phyloP scores from a whole-genome alignment of 805 yeast species.

The Wickerhamomyces queroliae region DNA sequence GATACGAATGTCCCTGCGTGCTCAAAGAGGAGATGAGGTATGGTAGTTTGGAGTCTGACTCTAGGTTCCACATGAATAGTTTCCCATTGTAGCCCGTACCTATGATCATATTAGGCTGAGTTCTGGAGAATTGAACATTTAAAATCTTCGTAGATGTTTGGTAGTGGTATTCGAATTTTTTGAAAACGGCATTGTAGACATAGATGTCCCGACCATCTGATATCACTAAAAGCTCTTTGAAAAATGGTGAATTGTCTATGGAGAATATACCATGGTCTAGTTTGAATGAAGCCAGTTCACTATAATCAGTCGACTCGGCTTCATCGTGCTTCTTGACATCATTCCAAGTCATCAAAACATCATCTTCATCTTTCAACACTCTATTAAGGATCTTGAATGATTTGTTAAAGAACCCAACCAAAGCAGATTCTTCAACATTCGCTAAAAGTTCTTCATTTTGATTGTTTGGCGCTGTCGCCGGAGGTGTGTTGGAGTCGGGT shows the following conservation, averaged over 20 bases:
- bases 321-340: conserved; percentile 7
- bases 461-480: too few relatives aligned
- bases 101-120: conserved; percentile 33
- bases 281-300: conserved; percentile 2
- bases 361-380: conserved; percentile 21
- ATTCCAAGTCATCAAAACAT: conserved; percentile 15
- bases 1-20: conserved; percentile 18
- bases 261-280: conserved; percentile 11
- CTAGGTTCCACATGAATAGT: conserved; percentile 42
- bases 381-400: conserved; percentile 21
- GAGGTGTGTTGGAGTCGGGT: too few relatives aligned
- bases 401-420: conserved; percentile 14
- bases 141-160: conserved; percentile 35
- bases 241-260: conserved; percentile 13
- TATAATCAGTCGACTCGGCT: conserved; percentile 7
- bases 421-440: conserved; percentile 5
- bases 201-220: conserved; percentile 11
- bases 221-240: conserved; percentile 14
- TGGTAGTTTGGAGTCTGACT: conserved; percentile 9
- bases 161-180: conserved; percentile 30
- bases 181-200: conserved; percentile 19
- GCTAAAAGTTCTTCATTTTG: neutral
- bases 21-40: conserved; percentile 11
- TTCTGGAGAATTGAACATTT: conserved; percentile 33
- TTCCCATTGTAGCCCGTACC: conserved; percentile 48